A percentile compares a stretch with the other conserved stretches of the same genome.
Conservation (phyloP, 129 eudicot genomes). For the Arctium minus region DNA sequence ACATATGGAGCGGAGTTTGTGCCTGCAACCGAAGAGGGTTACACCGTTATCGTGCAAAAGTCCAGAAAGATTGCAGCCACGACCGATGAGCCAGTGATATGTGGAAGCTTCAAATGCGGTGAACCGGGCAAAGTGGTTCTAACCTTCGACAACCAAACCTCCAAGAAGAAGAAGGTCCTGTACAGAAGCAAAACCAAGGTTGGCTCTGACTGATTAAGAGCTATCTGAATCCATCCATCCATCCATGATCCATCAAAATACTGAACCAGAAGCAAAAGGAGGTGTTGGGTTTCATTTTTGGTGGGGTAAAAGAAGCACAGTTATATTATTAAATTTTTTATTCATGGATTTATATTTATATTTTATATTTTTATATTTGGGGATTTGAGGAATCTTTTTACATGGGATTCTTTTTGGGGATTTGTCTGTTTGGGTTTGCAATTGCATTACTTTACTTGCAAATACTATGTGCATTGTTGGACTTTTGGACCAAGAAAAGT, state of each 20-base stretch:
- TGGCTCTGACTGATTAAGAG: slow-evolving; percentile 38
- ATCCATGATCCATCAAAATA: not conserved
- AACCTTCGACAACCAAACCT: slow-evolving; percentile 77
- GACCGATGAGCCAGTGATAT: slow-evolving; percentile 55
- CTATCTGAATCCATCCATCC: not conserved
- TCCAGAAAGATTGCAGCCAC: slow-evolving; percentile 54
- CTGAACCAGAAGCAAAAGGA: not conserved
- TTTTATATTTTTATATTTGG: slow-evolving; percentile 24
- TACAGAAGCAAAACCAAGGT: slow-evolving; percentile 84
- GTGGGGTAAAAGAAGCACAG: slow-evolving; percentile 7
- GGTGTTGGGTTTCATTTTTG: slow-evolving; percentile 34
- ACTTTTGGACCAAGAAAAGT: slow-evolving; percentile 35
- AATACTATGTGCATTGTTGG: slow-evolving; percentile 39
- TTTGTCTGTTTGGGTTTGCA: slow-evolving; percentile 39
- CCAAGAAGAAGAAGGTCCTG: slow-evolving; percentile 79
- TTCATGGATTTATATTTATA: slow-evolving; percentile 22
- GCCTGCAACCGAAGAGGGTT: slow-evolving; percentile 61
- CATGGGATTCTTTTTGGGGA: slow-evolving; percentile 41
- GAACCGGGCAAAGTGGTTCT: slow-evolving; percentile 83
- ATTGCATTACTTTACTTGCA: slow-evolving; percentile 23
- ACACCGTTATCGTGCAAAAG: slow-evolving; percentile 67
- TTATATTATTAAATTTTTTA: slow-evolving; percentile 31
- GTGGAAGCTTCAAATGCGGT: slow-evolving; percentile 56
- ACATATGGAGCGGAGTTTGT: slow-evolving; percentile 78
- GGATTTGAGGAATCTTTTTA: slow-evolving; percentile 40